Percentiles rank a stretch among this genome's conserved stretches.
phyloP scores from a whole-genome alignment of 140 eudicot genomes.

The Artemisia princeps region DNA sequence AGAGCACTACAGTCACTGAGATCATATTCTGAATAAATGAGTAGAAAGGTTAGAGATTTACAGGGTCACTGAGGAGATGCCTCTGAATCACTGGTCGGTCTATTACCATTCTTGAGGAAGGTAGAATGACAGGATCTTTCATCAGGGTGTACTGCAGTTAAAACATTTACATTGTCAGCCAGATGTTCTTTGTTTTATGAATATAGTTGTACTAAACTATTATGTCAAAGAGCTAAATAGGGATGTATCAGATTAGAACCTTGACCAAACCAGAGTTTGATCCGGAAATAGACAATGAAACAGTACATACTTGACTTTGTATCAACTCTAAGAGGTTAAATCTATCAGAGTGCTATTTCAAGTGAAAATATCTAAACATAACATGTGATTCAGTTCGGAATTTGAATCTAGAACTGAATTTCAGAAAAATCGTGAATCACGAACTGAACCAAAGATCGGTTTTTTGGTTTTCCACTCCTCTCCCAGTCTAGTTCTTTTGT shows the following conservation, averaged over 20 bases:
- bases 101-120: slow-evolving; percentile 73
- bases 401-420: no score
- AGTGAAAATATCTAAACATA: no score
- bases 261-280: no score
- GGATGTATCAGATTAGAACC: no score
- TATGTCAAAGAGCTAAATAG: no score
- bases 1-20: not conserved
- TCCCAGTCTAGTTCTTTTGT: not conserved
- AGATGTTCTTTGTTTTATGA: slow-evolving; percentile 3
- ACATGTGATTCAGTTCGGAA: no score
- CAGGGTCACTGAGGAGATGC: slow-evolving; percentile 86
- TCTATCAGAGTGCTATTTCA: not conserved
- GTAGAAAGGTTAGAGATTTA: slow-evolving; percentile 26
- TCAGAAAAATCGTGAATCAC: no score
- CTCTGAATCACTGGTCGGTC: slow-evolving; percentile 93
- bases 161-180: slow-evolving; percentile 10
- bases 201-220: not conserved
- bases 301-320: not conserved
- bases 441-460: not conserved
- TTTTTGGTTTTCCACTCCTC: not conserved
- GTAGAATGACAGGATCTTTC: slow-evolving; percentile 92
- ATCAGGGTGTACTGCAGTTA: slow-evolving; percentile 79
- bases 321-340: not conserved
- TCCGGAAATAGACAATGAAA: not conserved
- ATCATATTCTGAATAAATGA: not conserved